A percentile compares a stretch with the other conserved stretches of the same genome.
Evolutionary conservation across 306 rosid genomes (phyloP).

Genomic region (Glycine tomentella): DNA sequence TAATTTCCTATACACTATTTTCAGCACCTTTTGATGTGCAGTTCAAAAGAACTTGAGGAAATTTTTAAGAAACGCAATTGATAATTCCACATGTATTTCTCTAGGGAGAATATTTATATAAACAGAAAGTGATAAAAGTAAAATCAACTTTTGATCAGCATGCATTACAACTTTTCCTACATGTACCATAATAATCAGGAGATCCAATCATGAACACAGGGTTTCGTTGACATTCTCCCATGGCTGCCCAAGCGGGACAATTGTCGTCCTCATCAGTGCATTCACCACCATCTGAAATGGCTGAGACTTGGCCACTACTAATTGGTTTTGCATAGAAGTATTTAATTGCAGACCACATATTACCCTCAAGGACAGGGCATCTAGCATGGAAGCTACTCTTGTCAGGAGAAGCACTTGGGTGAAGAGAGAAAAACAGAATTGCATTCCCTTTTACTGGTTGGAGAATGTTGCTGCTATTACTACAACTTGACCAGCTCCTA

Average conservation of each 20-base stretch:
- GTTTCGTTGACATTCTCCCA: conserved; percentile 81
- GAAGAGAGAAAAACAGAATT: conserved; percentile 71
- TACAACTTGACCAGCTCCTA: conserved; percentile 59
- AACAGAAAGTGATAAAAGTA: neutral
- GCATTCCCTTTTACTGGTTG: conserved; percentile 83
- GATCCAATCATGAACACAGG: conserved; percentile 92
- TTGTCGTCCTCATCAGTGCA: conserved; percentile 72
- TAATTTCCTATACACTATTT: neutral
- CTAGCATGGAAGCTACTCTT: conserved; percentile 67
- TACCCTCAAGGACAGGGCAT: conserved; percentile 77
- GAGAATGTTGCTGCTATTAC: conserved; percentile 49
- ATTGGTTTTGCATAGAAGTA: conserved; percentile 61
- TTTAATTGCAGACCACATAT: conserved; percentile 78
- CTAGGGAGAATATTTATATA: neutral
- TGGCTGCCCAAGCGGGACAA: conserved; percentile 76
- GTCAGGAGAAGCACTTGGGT: conserved; percentile 66
- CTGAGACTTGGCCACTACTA: conserved; percentile 41
- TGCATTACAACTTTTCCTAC: conserved; percentile 83
- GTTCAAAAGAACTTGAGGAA: neutral
- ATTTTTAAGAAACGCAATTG: neutral
- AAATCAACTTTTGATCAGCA: conserved; percentile 55
- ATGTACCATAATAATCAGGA: conserved; percentile 89
- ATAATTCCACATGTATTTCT: conserved; percentile 4
- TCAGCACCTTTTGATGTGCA: conserved; percentile 12
- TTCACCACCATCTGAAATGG: conserved; percentile 49